Conservation (phyloP, 2,329 filamentous ascomycete genomes). For the Diaporthe citri region DNA sequence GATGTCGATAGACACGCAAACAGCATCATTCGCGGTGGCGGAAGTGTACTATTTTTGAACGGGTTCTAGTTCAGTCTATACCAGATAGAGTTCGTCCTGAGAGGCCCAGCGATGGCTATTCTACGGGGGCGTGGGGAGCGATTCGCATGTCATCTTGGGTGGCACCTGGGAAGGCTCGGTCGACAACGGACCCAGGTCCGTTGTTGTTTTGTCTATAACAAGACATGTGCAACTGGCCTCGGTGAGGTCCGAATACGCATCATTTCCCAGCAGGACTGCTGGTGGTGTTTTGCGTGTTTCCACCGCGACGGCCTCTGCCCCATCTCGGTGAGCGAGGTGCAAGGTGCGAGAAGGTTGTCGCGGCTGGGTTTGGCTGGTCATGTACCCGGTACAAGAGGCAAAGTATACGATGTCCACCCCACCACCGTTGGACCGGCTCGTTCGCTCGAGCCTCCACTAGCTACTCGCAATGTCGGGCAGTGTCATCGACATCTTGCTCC, state of each 20-base stretch:
- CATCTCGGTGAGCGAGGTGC: conserved; percentile 22
- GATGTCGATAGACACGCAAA: neutral
- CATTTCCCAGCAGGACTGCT: neutral
- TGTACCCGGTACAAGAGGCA: neutral
- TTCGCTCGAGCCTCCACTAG: conserved; percentile 26
- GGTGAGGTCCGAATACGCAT: conserved; percentile 4
- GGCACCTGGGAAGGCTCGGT: neutral
- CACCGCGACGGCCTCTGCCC: neutral
- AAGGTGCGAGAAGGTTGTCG: neutral
- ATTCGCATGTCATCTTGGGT: conserved; percentile 1
- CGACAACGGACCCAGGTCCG: conserved; percentile 6
- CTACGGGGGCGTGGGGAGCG: neutral
- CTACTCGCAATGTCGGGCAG: conserved; percentile 14
- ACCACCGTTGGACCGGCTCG: conserved; percentile 28
- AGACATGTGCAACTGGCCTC: neutral
- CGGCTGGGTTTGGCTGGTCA: neutral
- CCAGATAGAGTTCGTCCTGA: neutral
- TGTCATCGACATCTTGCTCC: conserved; percentile 17
- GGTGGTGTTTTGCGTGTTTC: neutral
- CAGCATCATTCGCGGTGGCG: neutral
- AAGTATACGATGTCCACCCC: conserved; percentile 12
- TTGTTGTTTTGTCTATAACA: neutral
- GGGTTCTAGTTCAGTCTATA: neutral
- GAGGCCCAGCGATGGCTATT: conserved; percentile 6
- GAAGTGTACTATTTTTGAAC: conserved; percentile 3